A percentile compares a stretch with the other conserved stretches of the same genome.
phyloP scores from a whole-genome alignment of 176 grass and related monocot genomes.

The Zea mays region Zm-B73-REFERENCE-NAM-5.0 NC_050099.1:36306001-36306500 shows the following conservation, averaged over 20 bases:
- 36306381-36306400: neutral
- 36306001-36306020: constrained; percentile 86
- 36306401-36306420: constrained; percentile 16
- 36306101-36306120: neutral
- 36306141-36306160: neutral
- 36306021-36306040: constrained; percentile 81
- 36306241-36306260: constrained; percentile 64
- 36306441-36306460: neutral
- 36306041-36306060: constrained; percentile 91
- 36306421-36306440: neutral
- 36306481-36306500: neutral
- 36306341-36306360: neutral
- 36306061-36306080: constrained; percentile 99
- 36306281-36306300: constrained; percentile 96
- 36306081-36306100: constrained; percentile 35
- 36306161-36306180: neutral
- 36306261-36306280: constrained; percentile 89
- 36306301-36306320: constrained; percentile 77
- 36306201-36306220: constrained; percentile 15
- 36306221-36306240: constrained; percentile 20
- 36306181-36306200: neutral
- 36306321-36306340: constrained; percentile 99
- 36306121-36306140: neutral
- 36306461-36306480: neutral
- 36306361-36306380: neutral